A percentile compares a stretch with the other conserved stretches of the same genome.
phyloP scores from a whole-genome alignment of 495 filamentous ascomycete genomes.

The Rusavskia elegans region DNA sequence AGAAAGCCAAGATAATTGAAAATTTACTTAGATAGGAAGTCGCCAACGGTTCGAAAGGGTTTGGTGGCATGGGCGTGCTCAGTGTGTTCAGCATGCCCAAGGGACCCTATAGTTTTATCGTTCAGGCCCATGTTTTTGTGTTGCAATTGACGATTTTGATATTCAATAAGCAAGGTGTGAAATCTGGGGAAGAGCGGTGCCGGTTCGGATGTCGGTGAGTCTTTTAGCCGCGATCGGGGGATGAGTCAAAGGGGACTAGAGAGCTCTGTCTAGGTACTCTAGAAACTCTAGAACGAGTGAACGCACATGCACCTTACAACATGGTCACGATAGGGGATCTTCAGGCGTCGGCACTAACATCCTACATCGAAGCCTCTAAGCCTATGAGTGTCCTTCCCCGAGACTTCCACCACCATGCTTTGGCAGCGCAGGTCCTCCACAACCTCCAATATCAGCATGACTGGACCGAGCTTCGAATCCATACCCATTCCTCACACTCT shows the following conservation, averaged over 20 bases:
- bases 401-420: conserved; percentile 15
- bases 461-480: conserved; percentile 56
- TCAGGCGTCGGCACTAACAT: neutral
- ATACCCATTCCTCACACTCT: conserved; percentile 34
- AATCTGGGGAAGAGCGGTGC: neutral
- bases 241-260: too few species aligned
- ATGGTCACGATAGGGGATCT: neutral
- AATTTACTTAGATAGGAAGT: neutral
- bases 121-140: neutral
- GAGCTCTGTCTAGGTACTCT: too few species aligned
- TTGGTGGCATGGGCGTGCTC: neutral
- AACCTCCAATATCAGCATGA: conserved; percentile 77
- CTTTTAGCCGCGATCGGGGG: too few species aligned
- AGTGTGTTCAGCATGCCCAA: neutral
- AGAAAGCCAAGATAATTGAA: too few species aligned
- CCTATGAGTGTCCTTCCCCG: neutral
- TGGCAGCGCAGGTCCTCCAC: conserved; percentile 55
- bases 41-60: neutral
- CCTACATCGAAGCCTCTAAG: neutral
- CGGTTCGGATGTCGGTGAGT: too few species aligned
- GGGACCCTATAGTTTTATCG: neutral
- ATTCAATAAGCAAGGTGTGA: neutral
- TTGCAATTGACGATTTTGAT: neutral
- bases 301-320: too few species aligned
- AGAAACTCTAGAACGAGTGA: too few species aligned